phyloP scores from a whole-genome alignment of 2,329 filamentous ascomycete genomes.

The Colletotrichum sp. region DNA sequence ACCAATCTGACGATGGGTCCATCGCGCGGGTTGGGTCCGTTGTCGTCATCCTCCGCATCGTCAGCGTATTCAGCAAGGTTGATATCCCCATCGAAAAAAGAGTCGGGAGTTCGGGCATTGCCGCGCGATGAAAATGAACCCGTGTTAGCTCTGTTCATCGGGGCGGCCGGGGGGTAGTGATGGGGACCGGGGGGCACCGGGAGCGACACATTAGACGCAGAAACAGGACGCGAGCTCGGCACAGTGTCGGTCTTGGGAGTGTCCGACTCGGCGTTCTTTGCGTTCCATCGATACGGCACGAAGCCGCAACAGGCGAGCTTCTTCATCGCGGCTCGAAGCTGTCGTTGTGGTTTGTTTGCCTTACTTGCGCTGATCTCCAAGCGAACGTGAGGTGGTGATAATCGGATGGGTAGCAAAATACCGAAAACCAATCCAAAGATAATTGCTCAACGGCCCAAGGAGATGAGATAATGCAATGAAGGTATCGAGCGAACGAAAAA shows the following conservation, averaged over 20 bases:
- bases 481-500: not conserved
- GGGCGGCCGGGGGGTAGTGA: not conserved
- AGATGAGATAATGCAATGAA: slow-evolving; percentile 11
- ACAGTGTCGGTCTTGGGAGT: not conserved
- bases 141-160: not conserved
- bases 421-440: slow-evolving; percentile 16
- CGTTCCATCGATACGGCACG: not conserved
- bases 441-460: slow-evolving; percentile 7
- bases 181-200: not conserved
- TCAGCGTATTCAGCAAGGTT: slow-evolving; percentile 5
- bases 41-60: slow-evolving; percentile 2
- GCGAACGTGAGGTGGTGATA: slow-evolving; percentile 13
- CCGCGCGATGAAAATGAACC: slow-evolving; percentile 9
- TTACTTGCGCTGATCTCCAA: not conserved
- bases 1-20: slow-evolving; percentile 50
- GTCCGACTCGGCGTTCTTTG: not conserved
- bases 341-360: not conserved
- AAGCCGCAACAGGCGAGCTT: not conserved
- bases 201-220: not conserved
- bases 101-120: not conserved
- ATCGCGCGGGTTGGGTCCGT: slow-evolving; percentile 33
- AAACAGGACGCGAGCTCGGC: not conserved
- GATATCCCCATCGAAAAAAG: not conserved
- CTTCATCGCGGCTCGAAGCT: not conserved
- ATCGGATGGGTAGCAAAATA: slow-evolving; percentile 13